These are phyloP conservation scores for Nitzschia sp. DNA, from an alignment of 108 stramenopile species.

Conservation along the genomic window DNA sequence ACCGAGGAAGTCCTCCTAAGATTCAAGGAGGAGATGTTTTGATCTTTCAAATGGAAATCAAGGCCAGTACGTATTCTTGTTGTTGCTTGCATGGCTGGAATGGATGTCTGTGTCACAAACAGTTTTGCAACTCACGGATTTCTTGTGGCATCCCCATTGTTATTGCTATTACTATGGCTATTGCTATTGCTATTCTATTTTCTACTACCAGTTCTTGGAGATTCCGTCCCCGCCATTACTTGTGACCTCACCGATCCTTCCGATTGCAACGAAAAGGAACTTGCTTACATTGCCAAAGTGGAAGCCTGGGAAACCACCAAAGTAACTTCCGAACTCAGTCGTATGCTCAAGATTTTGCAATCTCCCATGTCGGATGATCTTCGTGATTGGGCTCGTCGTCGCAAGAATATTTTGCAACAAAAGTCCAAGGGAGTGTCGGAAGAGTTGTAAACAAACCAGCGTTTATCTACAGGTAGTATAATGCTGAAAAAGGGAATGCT, in stretches of 20 bases:
- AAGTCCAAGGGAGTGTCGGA: conserved; percentile 3
- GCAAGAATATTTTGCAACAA: conserved; percentile 25
- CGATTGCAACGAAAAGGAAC: conserved; percentile 65
- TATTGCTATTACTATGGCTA: too few species aligned
- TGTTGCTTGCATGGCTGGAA: too few species aligned
- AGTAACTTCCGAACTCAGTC: conserved; percentile 43
- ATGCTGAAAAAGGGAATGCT: conserved; percentile 1
- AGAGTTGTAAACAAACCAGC: conserved; percentile 4
- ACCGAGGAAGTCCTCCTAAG: conserved; percentile 65
- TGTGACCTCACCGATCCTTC: conserved; percentile 35
- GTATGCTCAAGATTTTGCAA: conserved; percentile 47
- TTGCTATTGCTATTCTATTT: background rate
- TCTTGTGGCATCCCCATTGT: background rate
- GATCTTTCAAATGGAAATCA: conserved; percentile 89
- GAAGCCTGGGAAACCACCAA: conserved; percentile 40
- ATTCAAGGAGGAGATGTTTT: conserved; percentile 80
- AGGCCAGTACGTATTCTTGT: conserved; percentile 51
- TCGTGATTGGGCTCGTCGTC: conserved; percentile 34
- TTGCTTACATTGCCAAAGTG: conserved; percentile 61
- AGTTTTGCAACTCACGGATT: too few species aligned
- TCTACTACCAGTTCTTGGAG: conserved; percentile 11
- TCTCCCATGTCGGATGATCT: conserved; percentile 38
- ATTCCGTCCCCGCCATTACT: conserved; percentile 45
- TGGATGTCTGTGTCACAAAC: background rate
- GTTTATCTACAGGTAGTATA: too few species aligned